Evolutionary conservation across 306 rosid species (phyloP), one percentile per base, ranked within the genome.

Genomic region (Rubus parviflorus): DNA sequence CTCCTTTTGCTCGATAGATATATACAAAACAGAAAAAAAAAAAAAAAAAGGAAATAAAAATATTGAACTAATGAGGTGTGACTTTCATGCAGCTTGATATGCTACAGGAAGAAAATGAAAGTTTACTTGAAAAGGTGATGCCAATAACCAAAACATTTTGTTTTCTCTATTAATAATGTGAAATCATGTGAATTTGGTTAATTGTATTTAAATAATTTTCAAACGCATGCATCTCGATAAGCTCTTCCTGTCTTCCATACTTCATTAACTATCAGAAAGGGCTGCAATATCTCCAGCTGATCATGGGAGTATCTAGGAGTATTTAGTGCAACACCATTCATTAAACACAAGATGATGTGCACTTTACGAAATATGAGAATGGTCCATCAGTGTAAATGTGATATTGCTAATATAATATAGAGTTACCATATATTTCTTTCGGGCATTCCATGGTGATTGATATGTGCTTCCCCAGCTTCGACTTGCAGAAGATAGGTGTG

Each of bases 91-190:
- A 95, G 99, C 92, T 95, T 80, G 99, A 95, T 77, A 95, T 95
- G 90, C 90, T 95, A 58, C 99, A 95, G 79, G 99, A 92, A 80
- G 99, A 95, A 86, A 95, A 92, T 63, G 97, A 90, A 65, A 81
- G 70, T 80, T 86, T 92, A 85, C 87, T 81, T 11, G 94, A 90
- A 76, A 95, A 95, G 99, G 99, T 95, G 91, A 90, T 71, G 81
- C 75, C 87, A 68, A 66, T 74, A 70, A 58, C 69, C 85, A 73
- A 67, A 83, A 73, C 75, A 72, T 64, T 52, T 80, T 72, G n/a
- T 37, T 74, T 74, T 79, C 52, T 45, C 38, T 25, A 48, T 68
- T 56, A 38, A 19, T n/a, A 68, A 58, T 48, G 73, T 52, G 40
- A 72, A 8, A 69, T 45, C 81, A 54, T 54, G 49, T 80, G 77